phyloP scores from a whole-genome alignment of 2,329 filamentous ascomycete genomes.

The Paramyrothecium roridum region DNA sequence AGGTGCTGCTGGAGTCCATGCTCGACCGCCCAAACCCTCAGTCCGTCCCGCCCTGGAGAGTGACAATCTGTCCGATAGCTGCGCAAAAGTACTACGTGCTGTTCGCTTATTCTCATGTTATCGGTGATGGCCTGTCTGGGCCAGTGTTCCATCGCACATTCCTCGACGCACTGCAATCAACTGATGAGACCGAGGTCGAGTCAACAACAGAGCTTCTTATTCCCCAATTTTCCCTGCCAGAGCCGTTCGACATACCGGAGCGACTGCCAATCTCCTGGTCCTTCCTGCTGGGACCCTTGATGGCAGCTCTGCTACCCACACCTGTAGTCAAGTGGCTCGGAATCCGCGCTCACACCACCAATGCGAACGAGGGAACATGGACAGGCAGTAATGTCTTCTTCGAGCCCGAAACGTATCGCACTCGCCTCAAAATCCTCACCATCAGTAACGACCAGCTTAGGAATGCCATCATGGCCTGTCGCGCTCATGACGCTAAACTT shows the following conservation, averaged over 20 bases:
- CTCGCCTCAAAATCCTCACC: too few species aligned
- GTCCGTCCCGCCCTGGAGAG: conserved; percentile 16
- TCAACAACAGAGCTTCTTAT: conserved; percentile 3
- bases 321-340: conserved; percentile 11
- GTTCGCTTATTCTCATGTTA: conserved; percentile 17
- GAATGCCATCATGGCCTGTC: too few species aligned
- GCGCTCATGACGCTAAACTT: too few species aligned
- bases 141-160: conserved; percentile 17
- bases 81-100: conserved; percentile 11
- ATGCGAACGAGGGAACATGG: conserved; percentile 14
- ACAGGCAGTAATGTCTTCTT: conserved; percentile 10
- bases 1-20: conserved; percentile 6
- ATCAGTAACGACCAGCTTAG: too few species aligned
- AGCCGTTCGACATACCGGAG: conserved; percentile 17
- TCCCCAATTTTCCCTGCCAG: conserved; percentile 8
- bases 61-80: conserved; percentile 11
- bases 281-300: conserved; percentile 14
- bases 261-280: conserved; percentile 18
- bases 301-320: conserved; percentile 11
- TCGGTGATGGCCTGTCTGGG: conserved; percentile 17
- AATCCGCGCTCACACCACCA: conserved; percentile 8
- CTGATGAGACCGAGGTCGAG: neutral
- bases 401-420: too few species aligned
- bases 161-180: conserved; percentile 5
- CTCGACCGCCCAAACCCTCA: conserved; percentile 12